Evolutionary conservation across 345 rosid genomes (phyloP).

Genomic region (Gossypium arboreum): DNA sequence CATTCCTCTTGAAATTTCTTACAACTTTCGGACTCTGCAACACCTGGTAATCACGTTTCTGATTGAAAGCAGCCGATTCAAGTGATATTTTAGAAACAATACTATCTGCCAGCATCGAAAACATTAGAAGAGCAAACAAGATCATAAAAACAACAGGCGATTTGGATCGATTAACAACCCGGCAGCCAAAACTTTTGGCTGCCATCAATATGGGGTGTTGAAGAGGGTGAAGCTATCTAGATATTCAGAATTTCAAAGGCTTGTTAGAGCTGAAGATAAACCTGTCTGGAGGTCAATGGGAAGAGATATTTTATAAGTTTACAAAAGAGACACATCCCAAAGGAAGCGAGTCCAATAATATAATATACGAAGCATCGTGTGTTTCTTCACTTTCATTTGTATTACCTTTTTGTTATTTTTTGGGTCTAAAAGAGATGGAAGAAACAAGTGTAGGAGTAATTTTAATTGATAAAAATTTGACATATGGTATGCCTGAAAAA

Average conservation of each 20-base stretch:
- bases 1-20: not conserved
- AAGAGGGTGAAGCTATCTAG: too few species aligned
- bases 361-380: not conserved
- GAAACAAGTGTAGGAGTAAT: too few species aligned
- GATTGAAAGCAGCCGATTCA: conserved; percentile 2
- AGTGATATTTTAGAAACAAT: conserved; percentile 19
- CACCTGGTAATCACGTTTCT: not conserved
- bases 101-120: conserved; percentile 37
- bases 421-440: not conserved
- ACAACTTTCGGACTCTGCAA: not conserved
- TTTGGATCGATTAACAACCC: conserved; percentile 23
- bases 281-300: too few species aligned
- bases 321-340: conserved; percentile 14
- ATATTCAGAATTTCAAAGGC: too few species aligned
- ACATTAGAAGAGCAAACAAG: conserved; percentile 29
- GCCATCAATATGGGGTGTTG: too few species aligned
- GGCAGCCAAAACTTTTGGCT: not conserved
- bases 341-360: not conserved
- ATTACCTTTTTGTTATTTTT: not conserved
- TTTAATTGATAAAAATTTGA: too few species aligned
- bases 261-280: too few species aligned
- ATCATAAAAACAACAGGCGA: conserved; percentile 18
- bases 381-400: not conserved
- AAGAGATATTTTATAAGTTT: not conserved
- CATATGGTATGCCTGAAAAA: not conserved